Evolutionary conservation across 768 basidiomycete species (phyloP).

Genomic region (Rickenella mellea): DNA sequence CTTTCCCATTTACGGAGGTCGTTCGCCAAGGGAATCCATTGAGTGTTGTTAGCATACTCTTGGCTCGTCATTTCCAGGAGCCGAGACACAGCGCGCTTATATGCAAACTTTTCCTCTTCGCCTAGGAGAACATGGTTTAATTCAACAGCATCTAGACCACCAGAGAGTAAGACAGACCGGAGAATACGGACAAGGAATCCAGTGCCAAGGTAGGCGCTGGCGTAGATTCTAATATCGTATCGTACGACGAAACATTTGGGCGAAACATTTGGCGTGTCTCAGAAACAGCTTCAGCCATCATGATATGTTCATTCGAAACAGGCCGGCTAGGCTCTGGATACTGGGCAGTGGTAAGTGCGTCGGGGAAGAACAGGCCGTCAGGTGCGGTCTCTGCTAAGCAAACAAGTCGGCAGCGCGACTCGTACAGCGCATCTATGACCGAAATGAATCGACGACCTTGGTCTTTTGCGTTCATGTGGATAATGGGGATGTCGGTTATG

Average conservation of each 20-base stretch:
- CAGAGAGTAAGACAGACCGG: slow-evolving; percentile 18
- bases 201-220: slow-evolving; percentile 24
- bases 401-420: slow-evolving; percentile 27
- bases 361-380: slow-evolving; percentile 47
- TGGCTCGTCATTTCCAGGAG: slow-evolving; percentile 47
- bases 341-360: slow-evolving; percentile 19
- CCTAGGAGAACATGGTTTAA: slow-evolving; percentile 18
- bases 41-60: slow-evolving; percentile 20
- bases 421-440: slow-evolving; percentile 50
- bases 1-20: slow-evolving; percentile 25
- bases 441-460: slow-evolving; percentile 52
- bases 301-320: slow-evolving; percentile 17
- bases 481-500: slow-evolving; percentile 39
- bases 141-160: not conserved
- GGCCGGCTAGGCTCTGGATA: not conserved
- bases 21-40: slow-evolving; percentile 27
- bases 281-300: slow-evolving; percentile 40
- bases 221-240: slow-evolving; percentile 23
- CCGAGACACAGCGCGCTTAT: slow-evolving; percentile 51
- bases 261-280: slow-evolving; percentile 41
- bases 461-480: slow-evolving; percentile 43
- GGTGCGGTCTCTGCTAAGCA: slow-evolving; percentile 30
- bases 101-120: slow-evolving; percentile 54
- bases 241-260: slow-evolving; percentile 48
- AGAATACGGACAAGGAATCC: slow-evolving; percentile 45